A percentile compares a stretch with the other conserved stretches of the same genome.
Conservation (phyloP, 345 rosid species). For the Mallotus nudiflorus region DNA sequence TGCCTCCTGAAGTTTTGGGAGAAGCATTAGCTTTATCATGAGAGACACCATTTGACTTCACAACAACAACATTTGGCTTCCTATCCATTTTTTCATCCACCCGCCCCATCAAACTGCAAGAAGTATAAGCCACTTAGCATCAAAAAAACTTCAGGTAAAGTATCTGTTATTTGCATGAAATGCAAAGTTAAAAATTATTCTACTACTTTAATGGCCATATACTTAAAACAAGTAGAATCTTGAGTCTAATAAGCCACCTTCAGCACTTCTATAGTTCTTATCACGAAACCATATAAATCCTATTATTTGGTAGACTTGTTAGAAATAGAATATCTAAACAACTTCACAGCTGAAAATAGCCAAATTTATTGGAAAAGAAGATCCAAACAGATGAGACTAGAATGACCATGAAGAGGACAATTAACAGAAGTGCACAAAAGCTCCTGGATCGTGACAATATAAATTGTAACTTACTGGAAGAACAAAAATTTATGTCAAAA, state of each 20-base stretch:
- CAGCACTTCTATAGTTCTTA: constrained; percentile 5
- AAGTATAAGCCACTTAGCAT: constrained; percentile 5
- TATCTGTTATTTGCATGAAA: not conserved
- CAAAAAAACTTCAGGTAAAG: not conserved
- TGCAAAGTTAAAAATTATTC: not conserved
- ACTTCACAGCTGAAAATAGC: not conserved
- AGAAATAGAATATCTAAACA: not conserved
- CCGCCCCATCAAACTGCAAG: constrained; percentile 78
- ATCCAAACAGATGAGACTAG: not conserved
- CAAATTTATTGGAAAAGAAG: not conserved
- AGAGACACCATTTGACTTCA: constrained; percentile 34
- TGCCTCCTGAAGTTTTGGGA: constrained; percentile 50
- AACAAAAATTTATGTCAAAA: not conserved
- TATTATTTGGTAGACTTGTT: not conserved
- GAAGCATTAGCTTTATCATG: constrained; percentile 43
- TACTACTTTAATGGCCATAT: not conserved
- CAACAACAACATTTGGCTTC: constrained; percentile 46
- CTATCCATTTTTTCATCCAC: constrained; percentile 60
- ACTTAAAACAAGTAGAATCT: not conserved
- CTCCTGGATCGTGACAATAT: not conserved
- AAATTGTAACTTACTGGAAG: not conserved
- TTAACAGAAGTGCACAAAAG: not conserved
- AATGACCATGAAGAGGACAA: constrained; percentile 3
- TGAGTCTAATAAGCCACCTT: not conserved
- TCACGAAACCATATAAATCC: not conserved